Conservation (phyloP, 2,329 filamentous ascomycete species). For the Ambrosiella cleistominuta region DNA sequence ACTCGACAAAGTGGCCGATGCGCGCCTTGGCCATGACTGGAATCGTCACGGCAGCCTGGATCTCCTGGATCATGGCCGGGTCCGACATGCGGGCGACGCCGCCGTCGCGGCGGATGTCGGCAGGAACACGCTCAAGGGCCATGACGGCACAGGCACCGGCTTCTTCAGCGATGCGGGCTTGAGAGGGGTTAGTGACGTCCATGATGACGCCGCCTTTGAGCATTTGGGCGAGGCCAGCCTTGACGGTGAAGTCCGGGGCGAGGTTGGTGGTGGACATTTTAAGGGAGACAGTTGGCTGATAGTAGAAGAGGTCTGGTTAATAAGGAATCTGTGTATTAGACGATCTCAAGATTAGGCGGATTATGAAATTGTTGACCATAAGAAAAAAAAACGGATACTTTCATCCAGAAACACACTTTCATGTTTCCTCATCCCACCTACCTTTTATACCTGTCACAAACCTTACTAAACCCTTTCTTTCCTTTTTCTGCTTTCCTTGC, state of each 20-base stretch:
- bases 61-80: slow-evolving; percentile 83
- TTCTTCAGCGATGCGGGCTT: slow-evolving; percentile 93
- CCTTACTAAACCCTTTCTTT: neutral
- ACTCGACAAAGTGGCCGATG: slow-evolving; percentile 96
- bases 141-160: slow-evolving; percentile 93
- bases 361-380: neutral
- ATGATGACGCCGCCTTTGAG: slow-evolving; percentile 98
- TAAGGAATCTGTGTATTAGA: neutral
- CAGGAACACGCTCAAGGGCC: slow-evolving; percentile 93
- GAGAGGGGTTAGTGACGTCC: slow-evolving; percentile 88
- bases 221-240: slow-evolving; percentile 93
- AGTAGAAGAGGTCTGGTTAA: neutral
- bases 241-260: slow-evolving; percentile 52
- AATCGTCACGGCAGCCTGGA: slow-evolving; percentile 87
- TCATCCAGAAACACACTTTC: neutral
- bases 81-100: slow-evolving; percentile 96
- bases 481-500: neutral
- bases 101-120: slow-evolving; percentile 82
- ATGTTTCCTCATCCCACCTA: neutral
- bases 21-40: slow-evolving; percentile 98
- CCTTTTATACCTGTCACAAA: neutral
- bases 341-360: neutral
- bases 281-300: neutral
- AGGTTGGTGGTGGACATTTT: slow-evolving; percentile 11
- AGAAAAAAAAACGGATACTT: neutral